Evolutionary conservation across 345 rosid species (phyloP).

Genomic region (sweet orange (Citrus sinensis)): DVS_A1.0 CM039164.1:27093001-27093500

Average conservation of each 20-base stretch:
- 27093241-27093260: neutral
- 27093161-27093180: slow-evolving; percentile 73
- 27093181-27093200: neutral
- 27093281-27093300: neutral
- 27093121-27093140: slow-evolving; percentile 81
- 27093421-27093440: slow-evolving; percentile 4
- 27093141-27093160: slow-evolving; percentile 91
- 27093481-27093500: slow-evolving; percentile 79
- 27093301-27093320: neutral
- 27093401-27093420: neutral
- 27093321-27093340: slow-evolving; percentile 8
- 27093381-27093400: neutral
- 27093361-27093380: neutral
- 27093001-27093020: slow-evolving; percentile 80
- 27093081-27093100: slow-evolving; percentile 96
- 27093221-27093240: neutral
- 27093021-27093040: slow-evolving; percentile 69
- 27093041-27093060: slow-evolving; percentile 93
- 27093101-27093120: slow-evolving; percentile 82
- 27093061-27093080: slow-evolving; percentile 92
- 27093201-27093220: neutral
- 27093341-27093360: neutral
- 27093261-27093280: neutral
- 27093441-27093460: slow-evolving; percentile 50
- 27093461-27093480: slow-evolving; percentile 86